Conservation (phyloP, 1,139 yeast genomes). For the Cylindricascospora bacillispora region DNA sequence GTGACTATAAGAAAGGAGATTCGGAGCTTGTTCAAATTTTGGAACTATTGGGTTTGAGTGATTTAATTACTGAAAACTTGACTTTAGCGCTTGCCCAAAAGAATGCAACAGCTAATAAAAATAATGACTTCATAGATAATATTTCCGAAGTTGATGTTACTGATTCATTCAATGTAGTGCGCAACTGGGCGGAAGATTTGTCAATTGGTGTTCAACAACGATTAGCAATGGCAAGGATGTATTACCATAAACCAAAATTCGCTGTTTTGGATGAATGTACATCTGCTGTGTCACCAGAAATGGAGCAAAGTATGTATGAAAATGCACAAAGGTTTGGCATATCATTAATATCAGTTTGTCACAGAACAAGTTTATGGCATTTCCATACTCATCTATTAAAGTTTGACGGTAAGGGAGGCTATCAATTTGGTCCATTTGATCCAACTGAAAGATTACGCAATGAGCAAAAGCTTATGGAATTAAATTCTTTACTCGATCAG, state of each 20-base stretch:
- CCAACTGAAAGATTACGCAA: conserved; percentile 54
- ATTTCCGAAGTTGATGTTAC: conserved; percentile 2
- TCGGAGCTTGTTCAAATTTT: conserved; percentile 51
- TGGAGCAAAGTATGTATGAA: conserved; percentile 81
- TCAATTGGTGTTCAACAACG: conserved; percentile 90
- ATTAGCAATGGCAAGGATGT: conserved; percentile 85
- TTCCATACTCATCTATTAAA: conserved; percentile 75
- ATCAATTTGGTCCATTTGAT: conserved; percentile 54
- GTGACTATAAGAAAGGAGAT: conserved; percentile 37
- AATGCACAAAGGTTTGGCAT: conserved; percentile 75
- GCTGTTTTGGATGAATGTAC: conserved; percentile 95
- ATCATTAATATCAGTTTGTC: conserved; percentile 81
- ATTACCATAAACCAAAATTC: conserved; percentile 81
- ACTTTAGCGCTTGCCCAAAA: conserved; percentile 22
- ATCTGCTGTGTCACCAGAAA: conserved; percentile 80
- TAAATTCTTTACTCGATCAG: conserved; percentile 50
- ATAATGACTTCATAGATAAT: conserved; percentile 3
- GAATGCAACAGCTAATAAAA: conserved; percentile 11
- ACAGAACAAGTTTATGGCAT: conserved; percentile 85
- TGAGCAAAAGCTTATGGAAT: conserved; percentile 56
- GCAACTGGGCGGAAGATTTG: conserved; percentile 83
- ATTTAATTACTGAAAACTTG: conserved; percentile 33
- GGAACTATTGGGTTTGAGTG: conserved; percentile 44
- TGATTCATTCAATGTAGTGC: conserved; percentile 46
- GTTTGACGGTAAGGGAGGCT: conserved; percentile 76